Base-by-base conservation (phyloP, 148 eudicot genomes). In the Vaccinium vitisidaea region DNA sequence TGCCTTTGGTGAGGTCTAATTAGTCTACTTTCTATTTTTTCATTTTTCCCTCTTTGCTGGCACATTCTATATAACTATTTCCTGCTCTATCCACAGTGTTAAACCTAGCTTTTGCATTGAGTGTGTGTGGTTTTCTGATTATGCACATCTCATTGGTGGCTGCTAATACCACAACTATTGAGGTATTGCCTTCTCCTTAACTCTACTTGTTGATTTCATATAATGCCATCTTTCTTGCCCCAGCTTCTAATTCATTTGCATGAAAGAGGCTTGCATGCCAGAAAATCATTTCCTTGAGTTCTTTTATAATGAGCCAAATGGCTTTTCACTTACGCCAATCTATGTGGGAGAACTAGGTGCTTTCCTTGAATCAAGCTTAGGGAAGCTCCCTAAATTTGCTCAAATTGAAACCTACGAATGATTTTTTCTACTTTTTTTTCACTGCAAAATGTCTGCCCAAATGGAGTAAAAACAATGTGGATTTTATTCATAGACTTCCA, bases 101-200 rank as follows among this genome's bases (percentile, higher is more conserved):
- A 88, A 97, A 97, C 86, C 86, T 97, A 84, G 99, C 99, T 25
- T 97, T 97, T 88, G 88, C 98, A n/a, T 89, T 95, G 93, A 94
- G 98, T 83, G 96, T 95, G 23, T 77, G 93, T 87, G 99, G 99
- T 81, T 97, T 97, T 86, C 92, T 95, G 87, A 94, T 95, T 86
- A 97, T 97, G 99, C 99, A 97, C 91, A 92, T 94, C 80, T 92
- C 99, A 9, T 84, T 95, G 88, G 98, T 97, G 88, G 87, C 94
- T 27, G 94, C 78, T 80, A 97, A 97, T 87, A 97, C 93, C 61
- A 95, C 98, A 70, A 95, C 99, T 43, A 97, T 97, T 83, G 99
- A 97, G 99, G 99, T 97, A 90, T 77, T 75, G 11, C 32, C 21
- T 18, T 30, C 27, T 83, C 80, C 69, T 84, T 86, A n/a, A 79